A percentile compares a stretch with the other conserved stretches of the same genome.
Conservation (phyloP, 352 stramenopile genomes). For the Globisporangium cylindrosporum region DNA sequence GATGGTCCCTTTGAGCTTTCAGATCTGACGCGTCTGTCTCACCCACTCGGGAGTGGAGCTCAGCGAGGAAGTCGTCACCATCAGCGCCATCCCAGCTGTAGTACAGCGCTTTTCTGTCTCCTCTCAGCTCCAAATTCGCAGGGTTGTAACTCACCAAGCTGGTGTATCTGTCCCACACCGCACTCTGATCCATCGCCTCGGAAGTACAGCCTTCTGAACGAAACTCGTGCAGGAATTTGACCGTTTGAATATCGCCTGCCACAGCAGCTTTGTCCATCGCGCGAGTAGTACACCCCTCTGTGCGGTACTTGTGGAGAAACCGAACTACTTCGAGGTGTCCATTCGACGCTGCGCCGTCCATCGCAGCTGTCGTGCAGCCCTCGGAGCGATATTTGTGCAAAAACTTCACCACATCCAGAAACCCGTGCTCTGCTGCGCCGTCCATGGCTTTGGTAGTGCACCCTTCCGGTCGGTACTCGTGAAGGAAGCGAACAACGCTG, state of each 20-base stretch:
- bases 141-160: background rate
- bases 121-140: background rate
- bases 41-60: background rate
- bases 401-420: slow-evolving; percentile 1
- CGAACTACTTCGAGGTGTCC: slow-evolving; percentile 3
- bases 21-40: background rate
- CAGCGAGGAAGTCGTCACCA: background rate
- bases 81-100: background rate
- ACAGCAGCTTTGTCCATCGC: slow-evolving; percentile 8
- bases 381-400: slow-evolving; percentile 5
- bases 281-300: background rate
- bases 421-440: background rate
- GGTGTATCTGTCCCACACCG: background rate
- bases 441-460: slow-evolving; percentile 5
- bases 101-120: background rate
- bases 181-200: slow-evolving; percentile 1
- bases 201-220: background rate
- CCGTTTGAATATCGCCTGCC: background rate
- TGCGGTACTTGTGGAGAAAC: slow-evolving; percentile 2
- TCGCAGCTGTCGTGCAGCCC: background rate
- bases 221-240: background rate
- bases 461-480: background rate
- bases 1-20: background rate
- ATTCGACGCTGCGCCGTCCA: background rate
- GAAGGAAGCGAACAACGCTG: background rate